Conservation (phyloP, 805 yeast genomes). For the Suhomyces prunicola region DNA sequence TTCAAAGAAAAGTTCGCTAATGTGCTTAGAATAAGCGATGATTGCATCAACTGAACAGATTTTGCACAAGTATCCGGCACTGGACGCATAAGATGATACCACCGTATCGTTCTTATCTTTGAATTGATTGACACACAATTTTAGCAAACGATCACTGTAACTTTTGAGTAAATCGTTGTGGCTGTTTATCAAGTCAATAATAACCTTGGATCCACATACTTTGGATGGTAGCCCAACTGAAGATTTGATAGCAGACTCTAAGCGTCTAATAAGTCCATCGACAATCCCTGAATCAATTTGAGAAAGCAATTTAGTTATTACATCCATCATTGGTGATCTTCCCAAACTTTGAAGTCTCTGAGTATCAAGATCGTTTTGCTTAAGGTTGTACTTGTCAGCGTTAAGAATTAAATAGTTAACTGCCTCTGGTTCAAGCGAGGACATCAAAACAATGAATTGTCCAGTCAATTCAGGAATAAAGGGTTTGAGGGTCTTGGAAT, state of each 20-base stretch:
- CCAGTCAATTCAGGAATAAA: slow-evolving; percentile 67
- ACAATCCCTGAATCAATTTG: slow-evolving; percentile 48
- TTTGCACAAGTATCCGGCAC: slow-evolving; percentile 76
- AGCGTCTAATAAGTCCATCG: slow-evolving; percentile 45
- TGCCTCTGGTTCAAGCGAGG: slow-evolving; percentile 88
- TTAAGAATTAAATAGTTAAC: slow-evolving; percentile 81
- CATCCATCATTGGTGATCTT: slow-evolving; percentile 84
- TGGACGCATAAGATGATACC: slow-evolving; percentile 69
- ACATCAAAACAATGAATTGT: slow-evolving; percentile 68
- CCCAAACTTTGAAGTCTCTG: slow-evolving; percentile 71
- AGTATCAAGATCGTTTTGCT: slow-evolving; percentile 69
- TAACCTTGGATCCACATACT: slow-evolving; percentile 73
- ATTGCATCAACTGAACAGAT: slow-evolving; percentile 52
- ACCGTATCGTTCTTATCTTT: slow-evolving; percentile 72
- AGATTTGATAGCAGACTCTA: slow-evolving; percentile 56
- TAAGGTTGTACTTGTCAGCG: slow-evolving; percentile 82
- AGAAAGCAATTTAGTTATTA: slow-evolving; percentile 69
- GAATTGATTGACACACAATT: slow-evolving; percentile 55
- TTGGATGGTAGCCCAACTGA: slow-evolving; percentile 91
- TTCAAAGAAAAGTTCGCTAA: slow-evolving; percentile 60
- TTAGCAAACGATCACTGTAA: slow-evolving; percentile 62
- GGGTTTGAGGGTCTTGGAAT: slow-evolving; percentile 58
- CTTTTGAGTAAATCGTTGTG: slow-evolving; percentile 45
- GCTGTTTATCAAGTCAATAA: slow-evolving; percentile 61
- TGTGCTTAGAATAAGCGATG: slow-evolving; percentile 48